Evolutionary conservation across 257 asterid genomes (phyloP).

Genomic region (Verbascum thapsus): DNA sequence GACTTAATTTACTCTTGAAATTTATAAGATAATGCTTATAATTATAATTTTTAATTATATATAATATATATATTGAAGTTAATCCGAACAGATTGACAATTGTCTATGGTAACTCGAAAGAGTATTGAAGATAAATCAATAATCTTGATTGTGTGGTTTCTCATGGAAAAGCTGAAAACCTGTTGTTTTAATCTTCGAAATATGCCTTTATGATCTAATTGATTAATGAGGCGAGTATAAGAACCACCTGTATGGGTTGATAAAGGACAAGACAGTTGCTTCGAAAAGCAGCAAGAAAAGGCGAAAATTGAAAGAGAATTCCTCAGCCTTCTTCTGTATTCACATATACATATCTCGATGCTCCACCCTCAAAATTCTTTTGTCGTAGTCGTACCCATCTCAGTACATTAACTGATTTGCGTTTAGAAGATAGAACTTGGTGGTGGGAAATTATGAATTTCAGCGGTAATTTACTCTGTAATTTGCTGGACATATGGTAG

Average conservation of each 20-base stretch:
- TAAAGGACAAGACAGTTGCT: slow-evolving; percentile 5
- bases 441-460: slow-evolving; percentile 9
- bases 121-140: neutral
- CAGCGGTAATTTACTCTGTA: neutral
- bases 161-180: slow-evolving; percentile 3
- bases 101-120: slow-evolving; percentile 10
- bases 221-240: slow-evolving; percentile 16
- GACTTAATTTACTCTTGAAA: no score
- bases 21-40: no score
- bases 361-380: neutral
- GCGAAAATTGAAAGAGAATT: neutral
- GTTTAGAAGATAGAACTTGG: neutral
- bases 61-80: no score
- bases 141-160: slow-evolving; percentile 13
- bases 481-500: neutral
- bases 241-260: slow-evolving; percentile 5
- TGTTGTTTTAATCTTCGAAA: neutral
- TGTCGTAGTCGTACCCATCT: slow-evolving; percentile 7
- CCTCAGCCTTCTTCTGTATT: slow-evolving; percentile 17
- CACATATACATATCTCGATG: slow-evolving; percentile 8
- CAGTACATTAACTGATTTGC: neutral
- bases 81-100: slow-evolving; percentile 8
- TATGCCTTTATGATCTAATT: slow-evolving; percentile 11
- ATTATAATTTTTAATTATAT: no score
- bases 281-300: slow-evolving; percentile 1